Base-by-base conservation (phyloP, 108 stramenopile species). In the Skeletonema menzelii region DNA sequence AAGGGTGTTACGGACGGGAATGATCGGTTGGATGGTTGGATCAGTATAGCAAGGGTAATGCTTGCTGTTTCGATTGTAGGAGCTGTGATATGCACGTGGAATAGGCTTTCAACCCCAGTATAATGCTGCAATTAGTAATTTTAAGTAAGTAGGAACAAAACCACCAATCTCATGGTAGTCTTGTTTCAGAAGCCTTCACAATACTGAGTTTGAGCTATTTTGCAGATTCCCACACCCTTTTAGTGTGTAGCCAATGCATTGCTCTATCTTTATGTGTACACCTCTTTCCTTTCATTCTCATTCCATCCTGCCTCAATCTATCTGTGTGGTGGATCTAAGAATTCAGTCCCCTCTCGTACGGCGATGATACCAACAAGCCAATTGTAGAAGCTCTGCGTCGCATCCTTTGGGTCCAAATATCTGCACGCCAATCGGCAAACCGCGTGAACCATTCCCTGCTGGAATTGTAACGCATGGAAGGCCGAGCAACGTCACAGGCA, bases 381-480 rank as follows among this genome's bases (percentile, higher is more conserved):
- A 27, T 32, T 34, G 42, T 44, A 85, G 53, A 8, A 75, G 32
- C 24, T 65, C 56, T 14, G 49, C 31, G 37, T 82, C 82, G 22
- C 70, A 40, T 4, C 58, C 72, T 28, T 75, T 62, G 5, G 15
- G 56, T 15, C 46, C 72, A 58, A 85, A 77, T 13, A 87, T 38
- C 34, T 85, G 82, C 22, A 87, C 37, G 0, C 87, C 87, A 44
- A 85, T 83, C 3, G 82, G 83, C 2, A 85, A 27, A 2, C 68
- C 58, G 40, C 13, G 13, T 35, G n/a, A 20, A 22, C 55, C 75
- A 35, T 55, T 32, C 20, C 84, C 82, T 13, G 71, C 82, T 13
- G 87, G 87, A 17, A 88, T 35, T 8, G 87, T 85, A 5, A 70
- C 42, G 65, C 83, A 82, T 5, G 87, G 87, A 27, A 85, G 44